These are phyloP conservation scores for Symmetrospora coprosmae DNA, from an alignment of 768 basidiomycete species.

Conservation along the genomic window DNA sequence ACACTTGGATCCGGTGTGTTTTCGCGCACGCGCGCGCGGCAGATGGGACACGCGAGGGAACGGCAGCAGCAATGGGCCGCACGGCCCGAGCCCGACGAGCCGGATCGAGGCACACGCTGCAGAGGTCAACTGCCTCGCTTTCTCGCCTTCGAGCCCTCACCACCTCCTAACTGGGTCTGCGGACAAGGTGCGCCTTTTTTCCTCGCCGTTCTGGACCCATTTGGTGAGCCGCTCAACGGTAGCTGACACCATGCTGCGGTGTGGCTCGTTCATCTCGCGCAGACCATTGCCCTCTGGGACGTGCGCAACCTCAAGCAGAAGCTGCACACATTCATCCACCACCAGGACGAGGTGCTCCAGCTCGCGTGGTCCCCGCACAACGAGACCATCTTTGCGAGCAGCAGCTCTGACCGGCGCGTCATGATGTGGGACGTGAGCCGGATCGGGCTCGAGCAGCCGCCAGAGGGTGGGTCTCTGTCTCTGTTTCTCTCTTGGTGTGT, in stretches of 20 bases:
- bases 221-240: background rate
- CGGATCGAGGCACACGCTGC: conserved; percentile 73
- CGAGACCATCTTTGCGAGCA: conserved; percentile 81
- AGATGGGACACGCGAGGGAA: conserved; percentile 87
- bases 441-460: conserved; percentile 89
- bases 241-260: background rate
- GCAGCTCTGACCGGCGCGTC: conserved; percentile 79
- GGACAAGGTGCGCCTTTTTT: conserved; percentile 76
- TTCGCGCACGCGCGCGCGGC: too few species aligned
- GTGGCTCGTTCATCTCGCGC: background rate
- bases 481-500: background rate
- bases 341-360: conserved; percentile 87
- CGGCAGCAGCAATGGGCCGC: conserved; percentile 32
- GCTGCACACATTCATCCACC: conserved; percentile 79
- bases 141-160: conserved; percentile 65
- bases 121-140: conserved; percentile 81
- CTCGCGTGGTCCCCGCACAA: conserved; percentile 91
- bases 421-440: conserved; percentile 87
- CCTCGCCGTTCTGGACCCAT: background rate
- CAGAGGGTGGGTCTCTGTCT: conserved; percentile 44
- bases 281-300: conserved; percentile 85
- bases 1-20: background rate
- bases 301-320: conserved; percentile 53
- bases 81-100: conserved; percentile 48
- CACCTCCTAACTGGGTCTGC: conserved; percentile 80